A percentile compares a stretch with the other conserved stretches of the same genome.
Conservation (phyloP, 108 stramenopile species). For the Stephanodiscus minutulus region DNA sequence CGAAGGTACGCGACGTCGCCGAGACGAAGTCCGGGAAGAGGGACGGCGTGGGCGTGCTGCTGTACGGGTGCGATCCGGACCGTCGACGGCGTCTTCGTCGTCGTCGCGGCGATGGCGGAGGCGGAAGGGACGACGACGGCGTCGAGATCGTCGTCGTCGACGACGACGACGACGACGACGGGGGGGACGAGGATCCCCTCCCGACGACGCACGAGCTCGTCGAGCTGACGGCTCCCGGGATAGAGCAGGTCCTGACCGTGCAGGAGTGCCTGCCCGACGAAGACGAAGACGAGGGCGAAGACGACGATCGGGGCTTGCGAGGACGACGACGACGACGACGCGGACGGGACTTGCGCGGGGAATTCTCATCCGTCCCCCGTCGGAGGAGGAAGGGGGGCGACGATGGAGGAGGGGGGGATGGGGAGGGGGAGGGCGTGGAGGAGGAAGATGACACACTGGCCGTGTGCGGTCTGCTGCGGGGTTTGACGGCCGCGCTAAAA, state of each 20-base stretch:
- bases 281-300: slow-evolving; percentile 11
- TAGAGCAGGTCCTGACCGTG: slow-evolving; percentile 34
- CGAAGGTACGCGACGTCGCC: slow-evolving; percentile 54
- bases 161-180: slow-evolving; percentile 37
- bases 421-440: not conserved
- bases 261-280: slow-evolving; percentile 30
- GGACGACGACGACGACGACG: not conserved
- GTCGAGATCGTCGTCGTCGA: slow-evolving; percentile 22
- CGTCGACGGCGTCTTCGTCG: slow-evolving; percentile 6
- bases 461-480: slow-evolving; percentile 24
- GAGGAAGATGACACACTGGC: slow-evolving; percentile 14
- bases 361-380: slow-evolving; percentile 47
- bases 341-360: slow-evolving; percentile 53
- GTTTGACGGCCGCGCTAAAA: slow-evolving; percentile 52
- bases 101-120: not conserved
- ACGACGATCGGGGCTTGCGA: slow-evolving; percentile 41
- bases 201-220: slow-evolving; percentile 55
- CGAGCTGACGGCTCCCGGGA: slow-evolving; percentile 65
- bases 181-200: slow-evolving; percentile 24
- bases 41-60: slow-evolving; percentile 65
- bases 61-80: slow-evolving; percentile 49
- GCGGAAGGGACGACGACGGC: slow-evolving; percentile 31
- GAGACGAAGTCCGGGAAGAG: slow-evolving; percentile 65
- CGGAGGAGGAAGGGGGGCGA: not conserved
- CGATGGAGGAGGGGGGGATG: slow-evolving; percentile 11